phyloP scores from a whole-genome alignment of 2,329 filamentous ascomycete species.

The Dactylellina leptospora region DNA sequence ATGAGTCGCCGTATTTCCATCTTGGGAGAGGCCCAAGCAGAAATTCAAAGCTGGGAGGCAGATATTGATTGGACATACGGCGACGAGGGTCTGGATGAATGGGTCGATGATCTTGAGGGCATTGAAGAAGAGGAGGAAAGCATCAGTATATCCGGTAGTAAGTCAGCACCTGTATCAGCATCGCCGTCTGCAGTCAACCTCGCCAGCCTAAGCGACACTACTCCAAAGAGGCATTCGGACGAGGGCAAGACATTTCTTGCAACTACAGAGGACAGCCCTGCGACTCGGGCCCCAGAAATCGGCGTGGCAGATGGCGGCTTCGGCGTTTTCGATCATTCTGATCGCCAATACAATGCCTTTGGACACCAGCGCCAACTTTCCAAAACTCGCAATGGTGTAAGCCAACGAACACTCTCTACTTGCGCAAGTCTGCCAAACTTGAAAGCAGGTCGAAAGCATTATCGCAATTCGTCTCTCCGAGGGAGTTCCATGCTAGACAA shows the following conservation, averaged over 20 bases:
- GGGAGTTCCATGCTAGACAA: conserved; percentile 45
- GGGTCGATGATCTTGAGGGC: conserved; percentile 46
- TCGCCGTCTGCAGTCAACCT: conserved; percentile 50
- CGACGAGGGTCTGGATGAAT: conserved; percentile 44
- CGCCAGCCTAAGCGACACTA: background rate
- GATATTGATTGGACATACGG: conserved; percentile 52
- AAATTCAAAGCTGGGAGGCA: conserved; percentile 46
- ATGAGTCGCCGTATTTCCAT: conserved; percentile 30
- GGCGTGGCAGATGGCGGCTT: conserved; percentile 50
- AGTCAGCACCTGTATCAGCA: conserved; percentile 48
- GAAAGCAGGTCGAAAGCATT: conserved; percentile 43
- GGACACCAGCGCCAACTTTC: conserved; percentile 44
- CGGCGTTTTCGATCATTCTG: conserved; percentile 44
- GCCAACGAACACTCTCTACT: conserved; percentile 36
- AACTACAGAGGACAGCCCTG: conserved; percentile 14
- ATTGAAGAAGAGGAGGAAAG: conserved; percentile 50
- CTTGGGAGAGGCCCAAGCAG: conserved; percentile 19
- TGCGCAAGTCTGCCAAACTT: conserved; percentile 51
- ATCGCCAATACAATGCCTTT: conserved; percentile 42
- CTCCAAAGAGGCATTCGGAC: conserved; percentile 33
- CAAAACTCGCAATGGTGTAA: conserved; percentile 40
- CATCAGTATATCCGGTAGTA: conserved; percentile 17
- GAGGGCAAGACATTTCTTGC: conserved; percentile 26
- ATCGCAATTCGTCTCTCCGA: conserved; percentile 42
- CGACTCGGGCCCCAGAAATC: conserved; percentile 18